A percentile compares a stretch with the other conserved stretches of the same genome.
Conservation (phyloP, 192 early-diverging fungal species). For the Linnemannia exigua region DNA sequence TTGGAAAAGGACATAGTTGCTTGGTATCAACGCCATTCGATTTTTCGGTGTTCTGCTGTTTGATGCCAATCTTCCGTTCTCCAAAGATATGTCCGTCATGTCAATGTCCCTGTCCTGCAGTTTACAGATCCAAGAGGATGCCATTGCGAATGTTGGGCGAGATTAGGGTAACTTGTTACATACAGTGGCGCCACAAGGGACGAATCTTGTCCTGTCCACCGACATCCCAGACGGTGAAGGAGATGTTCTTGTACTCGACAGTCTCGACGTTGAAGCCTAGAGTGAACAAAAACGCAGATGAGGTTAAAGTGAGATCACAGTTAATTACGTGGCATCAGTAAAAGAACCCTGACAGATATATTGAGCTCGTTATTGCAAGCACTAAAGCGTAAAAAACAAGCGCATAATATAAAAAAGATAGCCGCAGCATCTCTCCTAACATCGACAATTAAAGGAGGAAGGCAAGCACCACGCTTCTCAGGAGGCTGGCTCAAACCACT, state of each 20-base stretch:
- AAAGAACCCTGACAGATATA: background rate
- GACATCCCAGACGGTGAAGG: constrained; percentile 99
- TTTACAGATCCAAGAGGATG: background rate
- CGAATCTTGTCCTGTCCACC: constrained; percentile 99
- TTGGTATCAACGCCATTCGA: background rate
- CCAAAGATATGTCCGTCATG: background rate
- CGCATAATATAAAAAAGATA: background rate
- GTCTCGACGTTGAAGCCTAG: constrained; percentile 98
- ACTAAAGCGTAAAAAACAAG: background rate
- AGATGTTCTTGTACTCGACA: constrained; percentile 98
- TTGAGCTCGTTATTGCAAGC: background rate
- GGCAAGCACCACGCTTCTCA: background rate
- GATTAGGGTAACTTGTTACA: constrained; percentile 41
- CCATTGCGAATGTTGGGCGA: background rate
- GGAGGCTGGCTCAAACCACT: constrained; percentile 10
- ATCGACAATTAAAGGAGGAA: constrained; percentile 1
- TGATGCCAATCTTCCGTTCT: background rate
- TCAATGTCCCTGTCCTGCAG: constrained; percentile 1
- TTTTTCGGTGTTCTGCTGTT: background rate
- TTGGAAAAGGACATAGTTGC: background rate
- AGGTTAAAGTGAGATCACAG: background rate
- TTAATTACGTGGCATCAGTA: constrained; percentile 10
- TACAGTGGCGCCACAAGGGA: constrained; percentile 98
- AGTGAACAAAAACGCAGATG: background rate
- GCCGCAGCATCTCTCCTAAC: background rate